A percentile compares a stretch with the other conserved stretches of the same genome.
phyloP scores from a whole-genome alignment of 2,329 filamentous ascomycete genomes.

The Curvularia spicifera region DNA sequence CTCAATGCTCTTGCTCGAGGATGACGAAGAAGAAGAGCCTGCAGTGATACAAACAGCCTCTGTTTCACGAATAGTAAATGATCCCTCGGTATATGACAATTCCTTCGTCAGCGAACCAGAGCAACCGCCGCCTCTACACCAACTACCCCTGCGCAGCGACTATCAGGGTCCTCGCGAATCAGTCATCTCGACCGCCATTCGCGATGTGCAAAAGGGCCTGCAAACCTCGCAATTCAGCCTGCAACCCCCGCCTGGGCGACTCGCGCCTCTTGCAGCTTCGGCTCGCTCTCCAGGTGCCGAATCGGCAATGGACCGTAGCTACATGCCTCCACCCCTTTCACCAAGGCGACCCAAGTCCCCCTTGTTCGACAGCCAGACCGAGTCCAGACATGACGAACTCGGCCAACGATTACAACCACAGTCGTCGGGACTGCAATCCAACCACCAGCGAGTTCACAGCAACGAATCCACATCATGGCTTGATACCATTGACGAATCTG shows the following conservation, averaged over 20 bases:
- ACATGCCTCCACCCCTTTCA: conserved; percentile 75
- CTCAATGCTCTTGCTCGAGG: conserved; percentile 46
- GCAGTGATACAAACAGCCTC: conserved; percentile 61
- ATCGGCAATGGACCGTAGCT: conserved; percentile 62
- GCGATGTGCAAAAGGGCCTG: conserved; percentile 49
- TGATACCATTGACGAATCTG: conserved; percentile 92
- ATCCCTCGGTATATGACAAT: conserved; percentile 37
- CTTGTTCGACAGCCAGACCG: conserved; percentile 29
- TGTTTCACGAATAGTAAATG: conserved; percentile 60
- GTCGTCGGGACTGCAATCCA: conserved; percentile 20
- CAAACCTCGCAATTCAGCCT: conserved; percentile 40
- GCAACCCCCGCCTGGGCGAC: conserved; percentile 44
- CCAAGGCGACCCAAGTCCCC: conserved; percentile 65
- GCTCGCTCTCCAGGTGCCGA: conserved; percentile 43
- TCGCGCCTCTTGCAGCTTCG: conserved; percentile 24
- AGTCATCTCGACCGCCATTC: conserved; percentile 51
- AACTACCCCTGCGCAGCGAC: conserved; percentile 46
- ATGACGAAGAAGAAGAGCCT: conserved; percentile 43
- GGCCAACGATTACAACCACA: conserved; percentile 32
- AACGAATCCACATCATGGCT: conserved; percentile 89
- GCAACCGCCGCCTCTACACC: conserved; percentile 24
- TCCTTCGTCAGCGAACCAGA: conserved; percentile 28
- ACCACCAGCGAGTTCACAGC: conserved; percentile 63
- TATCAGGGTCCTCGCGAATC: conserved; percentile 44
- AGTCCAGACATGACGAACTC: conserved; percentile 29